phyloP scores from a whole-genome alignment of 768 basidiomycete species.

The Tubosaeta sp. region DNA sequence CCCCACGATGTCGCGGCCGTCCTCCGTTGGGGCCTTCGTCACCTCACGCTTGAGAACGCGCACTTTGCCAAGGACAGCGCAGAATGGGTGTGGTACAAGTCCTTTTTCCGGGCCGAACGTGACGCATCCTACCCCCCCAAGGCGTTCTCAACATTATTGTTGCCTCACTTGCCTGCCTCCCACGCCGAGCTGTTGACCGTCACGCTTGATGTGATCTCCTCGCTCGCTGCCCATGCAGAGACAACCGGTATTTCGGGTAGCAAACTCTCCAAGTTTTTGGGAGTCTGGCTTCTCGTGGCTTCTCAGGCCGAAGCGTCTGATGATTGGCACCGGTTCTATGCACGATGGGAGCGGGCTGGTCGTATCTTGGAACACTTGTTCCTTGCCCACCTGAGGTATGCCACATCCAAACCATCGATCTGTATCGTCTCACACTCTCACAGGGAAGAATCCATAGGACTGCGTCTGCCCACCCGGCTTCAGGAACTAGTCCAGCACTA shows the following conservation, averaged over 20 bases:
- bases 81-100: conserved; percentile 64
- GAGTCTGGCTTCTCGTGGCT: conserved; percentile 64
- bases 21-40: conserved; percentile 76
- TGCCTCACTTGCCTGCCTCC: conserved; percentile 53
- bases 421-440: conserved; percentile 1
- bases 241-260: conserved; percentile 71
- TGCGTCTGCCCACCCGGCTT: conserved; percentile 64
- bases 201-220: conserved; percentile 60
- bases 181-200: conserved; percentile 57
- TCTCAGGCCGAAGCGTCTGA: conserved; percentile 46
- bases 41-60: conserved; percentile 57
- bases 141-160: conserved; percentile 58
- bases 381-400: conserved; percentile 64
- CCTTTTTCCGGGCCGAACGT: conserved; percentile 59
- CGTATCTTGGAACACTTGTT: conserved; percentile 75
- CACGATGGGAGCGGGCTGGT: conserved; percentile 70
- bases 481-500: conserved; percentile 67
- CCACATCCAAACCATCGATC: conserved; percentile 4
- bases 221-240: conserved; percentile 69
- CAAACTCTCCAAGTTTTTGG: conserved; percentile 69
- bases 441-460: conserved; percentile 55
- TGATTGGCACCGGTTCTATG: conserved; percentile 64
- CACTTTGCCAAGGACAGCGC: conserved; percentile 53
- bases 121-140: conserved; percentile 54
- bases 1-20: conserved; percentile 79